Conservation (phyloP, 1,284 basidiomycete genomes). For the Psilocybe mexicana region DNA sequence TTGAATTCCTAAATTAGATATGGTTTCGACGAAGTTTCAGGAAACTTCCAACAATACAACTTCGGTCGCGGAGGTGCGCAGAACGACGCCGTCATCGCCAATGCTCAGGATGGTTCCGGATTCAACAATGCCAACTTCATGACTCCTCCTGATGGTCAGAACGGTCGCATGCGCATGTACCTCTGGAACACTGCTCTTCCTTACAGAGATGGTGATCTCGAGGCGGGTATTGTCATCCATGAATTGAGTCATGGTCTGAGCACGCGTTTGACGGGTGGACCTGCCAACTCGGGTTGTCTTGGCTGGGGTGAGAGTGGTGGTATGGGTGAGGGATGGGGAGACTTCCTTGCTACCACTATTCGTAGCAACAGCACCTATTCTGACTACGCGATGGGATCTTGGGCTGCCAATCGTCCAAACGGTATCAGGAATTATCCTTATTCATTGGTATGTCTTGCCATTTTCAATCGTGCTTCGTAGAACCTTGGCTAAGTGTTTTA, state of each 20-base stretch:
- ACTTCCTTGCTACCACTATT: conserved; percentile 85
- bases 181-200: conserved; percentile 90
- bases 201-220: conserved; percentile 92
- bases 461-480: background rate
- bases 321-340: conserved; percentile 96
- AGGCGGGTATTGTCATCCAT: conserved; percentile 93
- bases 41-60: conserved; percentile 98
- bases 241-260: conserved; percentile 89
- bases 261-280: conserved; percentile 93
- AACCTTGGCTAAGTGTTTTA: background rate
- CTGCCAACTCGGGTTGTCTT: conserved; percentile 89
- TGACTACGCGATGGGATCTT: conserved; percentile 90
- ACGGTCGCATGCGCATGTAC: conserved; percentile 96
- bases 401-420: conserved; percentile 78
- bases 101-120: conserved; percentile 92
- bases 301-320: conserved; percentile 96
- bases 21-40: conserved; percentile 88
- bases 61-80: conserved; percentile 87
- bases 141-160: conserved; percentile 76
- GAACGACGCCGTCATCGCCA: conserved; percentile 89
- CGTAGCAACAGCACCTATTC: conserved; percentile 72
- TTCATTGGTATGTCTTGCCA: conserved; percentile 52
- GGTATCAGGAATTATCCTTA: conserved; percentile 93
- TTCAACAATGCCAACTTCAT: conserved; percentile 90
- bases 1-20: conserved; percentile 47